phyloP scores from a whole-genome alignment of 2,329 filamentous ascomycete genomes.

The Phaeosphaeriaceae sp. region DNA sequence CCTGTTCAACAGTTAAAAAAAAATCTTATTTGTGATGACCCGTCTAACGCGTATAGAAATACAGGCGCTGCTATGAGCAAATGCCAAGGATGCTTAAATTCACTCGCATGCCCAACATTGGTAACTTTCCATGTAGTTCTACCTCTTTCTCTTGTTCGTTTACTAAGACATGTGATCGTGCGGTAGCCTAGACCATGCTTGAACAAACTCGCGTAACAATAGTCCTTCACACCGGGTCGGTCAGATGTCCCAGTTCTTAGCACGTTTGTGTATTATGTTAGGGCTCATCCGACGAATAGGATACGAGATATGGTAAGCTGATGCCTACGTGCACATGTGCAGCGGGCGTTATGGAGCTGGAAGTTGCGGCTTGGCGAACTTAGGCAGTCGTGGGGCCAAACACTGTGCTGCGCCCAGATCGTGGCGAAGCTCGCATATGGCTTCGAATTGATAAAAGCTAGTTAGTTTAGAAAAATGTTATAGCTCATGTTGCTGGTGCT shows the following conservation, averaged over 20 bases:
- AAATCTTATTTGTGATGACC: not conserved
- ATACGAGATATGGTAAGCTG: constrained; percentile 16
- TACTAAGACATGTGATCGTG: not conserved
- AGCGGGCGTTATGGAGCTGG: constrained; percentile 8
- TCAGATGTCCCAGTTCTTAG: not conserved
- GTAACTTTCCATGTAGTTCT: not conserved
- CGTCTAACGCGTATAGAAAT: not conserved
- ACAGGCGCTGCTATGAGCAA: not conserved
- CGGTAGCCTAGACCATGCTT: not conserved
- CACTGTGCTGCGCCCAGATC: constrained; percentile 11
- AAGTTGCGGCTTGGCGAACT: constrained; percentile 6
- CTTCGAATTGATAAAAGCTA: not conserved
- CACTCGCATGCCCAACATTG: not conserved
- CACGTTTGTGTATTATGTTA: not conserved
- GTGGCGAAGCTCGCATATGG: constrained; percentile 18
- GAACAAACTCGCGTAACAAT: not conserved
- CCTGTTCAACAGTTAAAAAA: not conserved
- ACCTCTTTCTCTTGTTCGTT: not conserved
- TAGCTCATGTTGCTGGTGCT: not conserved
- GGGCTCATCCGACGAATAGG: constrained; percentile 1
- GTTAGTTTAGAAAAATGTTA: constrained; percentile 1
- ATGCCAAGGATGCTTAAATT: not conserved
- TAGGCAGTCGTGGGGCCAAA: constrained; percentile 20
- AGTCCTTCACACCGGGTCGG: not conserved
- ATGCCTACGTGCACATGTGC: constrained; percentile 9